Evolutionary conservation across 2,329 filamentous ascomycete species (phyloP).

Genomic region (Berkeleyomyces basicola): DNA sequence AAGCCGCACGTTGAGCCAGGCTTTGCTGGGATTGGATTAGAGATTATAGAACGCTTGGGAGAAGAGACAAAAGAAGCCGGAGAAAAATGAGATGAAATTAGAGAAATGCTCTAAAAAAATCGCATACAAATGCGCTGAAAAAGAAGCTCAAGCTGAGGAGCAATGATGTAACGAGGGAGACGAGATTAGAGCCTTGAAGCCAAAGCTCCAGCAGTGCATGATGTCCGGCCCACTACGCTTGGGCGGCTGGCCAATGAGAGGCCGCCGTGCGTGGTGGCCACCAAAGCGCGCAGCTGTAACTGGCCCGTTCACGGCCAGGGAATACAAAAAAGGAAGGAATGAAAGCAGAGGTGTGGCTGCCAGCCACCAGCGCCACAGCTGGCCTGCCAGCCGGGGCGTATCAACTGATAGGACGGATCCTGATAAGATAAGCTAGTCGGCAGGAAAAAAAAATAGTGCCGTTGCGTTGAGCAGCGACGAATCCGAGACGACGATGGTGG

Average conservation of each 20-base stretch:
- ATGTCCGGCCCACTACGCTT: not conserved
- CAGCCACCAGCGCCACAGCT: not conserved
- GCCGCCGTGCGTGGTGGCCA: not conserved
- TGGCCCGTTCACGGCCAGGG: not conserved
- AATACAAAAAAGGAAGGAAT: not conserved
- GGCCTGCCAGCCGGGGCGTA: not conserved
- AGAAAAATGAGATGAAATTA: not conserved
- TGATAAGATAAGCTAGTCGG: slow-evolving; percentile 6
- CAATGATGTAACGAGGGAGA: not conserved
- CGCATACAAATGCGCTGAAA: not conserved
- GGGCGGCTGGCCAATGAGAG: not conserved
- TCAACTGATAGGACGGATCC: not conserved
- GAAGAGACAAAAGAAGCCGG: not conserved
- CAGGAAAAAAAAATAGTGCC: slow-evolving; percentile 1
- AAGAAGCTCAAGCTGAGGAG: not conserved
- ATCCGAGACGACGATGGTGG: not conserved
- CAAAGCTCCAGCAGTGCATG: not conserved
- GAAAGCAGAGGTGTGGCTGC: not conserved
- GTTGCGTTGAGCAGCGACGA: not conserved
- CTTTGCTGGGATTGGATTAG: not conserved
- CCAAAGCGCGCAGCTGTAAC: not conserved
- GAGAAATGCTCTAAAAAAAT: not conserved
- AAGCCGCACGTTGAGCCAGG: not conserved
- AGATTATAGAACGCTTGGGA: not conserved
- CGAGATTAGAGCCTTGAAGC: not conserved